phyloP scores from a whole-genome alignment of 495 filamentous ascomycete species.

The Pyrenopolyporus hunteri region DNA sequence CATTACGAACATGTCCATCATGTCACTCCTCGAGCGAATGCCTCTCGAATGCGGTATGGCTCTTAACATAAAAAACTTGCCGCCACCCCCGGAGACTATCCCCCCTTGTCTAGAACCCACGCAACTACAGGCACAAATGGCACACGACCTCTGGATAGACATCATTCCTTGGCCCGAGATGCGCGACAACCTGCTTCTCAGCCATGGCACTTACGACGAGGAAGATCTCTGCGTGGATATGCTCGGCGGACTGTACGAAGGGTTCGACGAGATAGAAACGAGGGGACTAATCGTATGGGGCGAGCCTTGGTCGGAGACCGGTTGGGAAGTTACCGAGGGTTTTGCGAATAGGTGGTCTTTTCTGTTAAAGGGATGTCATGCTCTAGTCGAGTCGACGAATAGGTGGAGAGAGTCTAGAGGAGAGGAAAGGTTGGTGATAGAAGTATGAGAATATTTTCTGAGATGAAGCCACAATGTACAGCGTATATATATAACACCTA shows the following conservation, averaged over 20 bases:
- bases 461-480: neutral
- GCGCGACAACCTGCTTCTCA: constrained; percentile 55
- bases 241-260: constrained; percentile 51
- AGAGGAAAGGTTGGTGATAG: constrained; percentile 55
- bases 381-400: constrained; percentile 57
- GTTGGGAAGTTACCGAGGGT: constrained; percentile 58
- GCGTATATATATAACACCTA: neutral
- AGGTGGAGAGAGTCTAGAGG: constrained; percentile 55
- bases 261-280: constrained; percentile 40
- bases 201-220: constrained; percentile 50
- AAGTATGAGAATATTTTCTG: constrained; percentile 39
- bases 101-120: constrained; percentile 52
- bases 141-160: constrained; percentile 57
- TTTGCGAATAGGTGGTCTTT: constrained; percentile 60
- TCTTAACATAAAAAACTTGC: constrained; percentile 27
- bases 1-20: constrained; percentile 43
- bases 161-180: constrained; percentile 55
- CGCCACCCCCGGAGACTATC: constrained; percentile 28
- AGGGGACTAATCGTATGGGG: constrained; percentile 59
- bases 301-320: constrained; percentile 53
- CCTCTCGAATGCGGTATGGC: constrained; percentile 37
- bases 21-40: constrained; percentile 30
- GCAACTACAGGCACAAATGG: constrained; percentile 43
- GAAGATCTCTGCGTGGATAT: constrained; percentile 56
- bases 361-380: constrained; percentile 56